phyloP scores from a whole-genome alignment of 2,329 filamentous ascomycete genomes.

The Lachnellula cervina region DNA sequence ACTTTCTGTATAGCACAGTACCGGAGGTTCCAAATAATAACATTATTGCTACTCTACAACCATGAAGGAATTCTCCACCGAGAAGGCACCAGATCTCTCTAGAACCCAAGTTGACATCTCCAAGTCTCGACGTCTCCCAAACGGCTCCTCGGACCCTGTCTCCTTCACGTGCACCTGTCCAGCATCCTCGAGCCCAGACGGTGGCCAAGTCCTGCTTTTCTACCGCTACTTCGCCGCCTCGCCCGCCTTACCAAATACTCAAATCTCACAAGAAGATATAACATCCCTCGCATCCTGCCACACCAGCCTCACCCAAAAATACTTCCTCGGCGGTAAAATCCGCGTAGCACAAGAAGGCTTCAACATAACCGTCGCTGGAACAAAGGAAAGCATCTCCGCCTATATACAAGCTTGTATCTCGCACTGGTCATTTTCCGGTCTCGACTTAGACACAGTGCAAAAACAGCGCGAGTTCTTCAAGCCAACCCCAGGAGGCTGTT shows the following conservation, averaged over 20 bases:
- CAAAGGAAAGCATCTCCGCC: conserved; percentile 12
- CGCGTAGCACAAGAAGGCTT: conserved; percentile 30
- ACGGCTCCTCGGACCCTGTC: conserved; percentile 28
- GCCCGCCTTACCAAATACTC: conserved; percentile 17
- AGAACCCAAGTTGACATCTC: background rate
- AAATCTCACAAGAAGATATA: conserved; percentile 5
- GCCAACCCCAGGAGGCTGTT: conserved; percentile 26
- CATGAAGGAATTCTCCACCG: background rate
- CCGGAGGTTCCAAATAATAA: no score
- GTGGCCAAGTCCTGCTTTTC: conserved; percentile 30
- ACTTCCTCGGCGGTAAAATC: conserved; percentile 28
- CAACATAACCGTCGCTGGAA: conserved; percentile 31
- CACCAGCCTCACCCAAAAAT: conserved; percentile 10
- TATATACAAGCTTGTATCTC: conserved; percentile 26
- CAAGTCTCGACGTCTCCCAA: conserved; percentile 11
- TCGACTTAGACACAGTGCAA: conserved; percentile 17
- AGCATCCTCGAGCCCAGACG: conserved; percentile 7
- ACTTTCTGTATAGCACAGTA: no score
- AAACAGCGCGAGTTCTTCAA: conserved; percentile 26
- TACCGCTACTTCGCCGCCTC: conserved; percentile 30
- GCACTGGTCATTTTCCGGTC: conserved; percentile 29
- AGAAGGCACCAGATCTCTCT: background rate
- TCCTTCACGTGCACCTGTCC: conserved; percentile 30
- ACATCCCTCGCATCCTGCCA: conserved; percentile 24
- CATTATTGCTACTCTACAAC: background rate